Evolutionary conservation across 352 stramenopile genomes (phyloP).

Genomic region (Phytophthora pini): DNA sequence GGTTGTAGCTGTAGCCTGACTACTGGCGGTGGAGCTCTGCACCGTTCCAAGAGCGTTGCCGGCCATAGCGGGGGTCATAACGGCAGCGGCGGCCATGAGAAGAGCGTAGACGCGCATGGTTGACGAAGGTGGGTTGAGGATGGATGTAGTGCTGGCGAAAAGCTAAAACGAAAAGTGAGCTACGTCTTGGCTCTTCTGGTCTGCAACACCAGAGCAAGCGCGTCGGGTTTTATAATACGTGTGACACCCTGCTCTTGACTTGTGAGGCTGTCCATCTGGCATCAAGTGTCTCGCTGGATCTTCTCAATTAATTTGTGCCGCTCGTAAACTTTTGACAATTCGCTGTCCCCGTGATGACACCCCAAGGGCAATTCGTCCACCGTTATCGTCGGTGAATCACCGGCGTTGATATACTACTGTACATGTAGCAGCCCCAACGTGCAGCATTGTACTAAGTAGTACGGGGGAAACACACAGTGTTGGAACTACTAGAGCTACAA

Average conservation of each 20-base stretch:
- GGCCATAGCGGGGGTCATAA: conserved; percentile 5
- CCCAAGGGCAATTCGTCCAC: not conserved
- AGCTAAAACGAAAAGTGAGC: not conserved
- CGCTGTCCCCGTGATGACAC: not conserved
- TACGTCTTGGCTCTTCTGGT: not conserved
- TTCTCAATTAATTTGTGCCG: not conserved
- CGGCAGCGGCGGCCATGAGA: conserved; percentile 6
- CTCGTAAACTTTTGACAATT: not conserved
- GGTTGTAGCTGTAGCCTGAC: not conserved
- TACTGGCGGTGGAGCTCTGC: not conserved
- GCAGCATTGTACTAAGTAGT: no score
- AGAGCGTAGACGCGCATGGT: conserved; percentile 23
- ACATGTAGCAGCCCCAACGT: no score
- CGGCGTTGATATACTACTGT: no score
- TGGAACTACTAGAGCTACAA: no score
- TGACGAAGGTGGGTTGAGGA: not conserved
- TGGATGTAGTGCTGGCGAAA: not conserved
- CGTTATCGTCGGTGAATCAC: no score
- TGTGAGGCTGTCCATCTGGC: not conserved
- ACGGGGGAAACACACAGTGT: no score
- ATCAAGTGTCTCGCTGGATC: not conserved
- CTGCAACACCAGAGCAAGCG: no score
- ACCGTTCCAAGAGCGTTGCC: not conserved
- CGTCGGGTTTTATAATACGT: not conserved
- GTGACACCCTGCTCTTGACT: not conserved